Conservation (phyloP, 495 filamentous ascomycete species). For the Aspergillus conjunctus region DNA sequence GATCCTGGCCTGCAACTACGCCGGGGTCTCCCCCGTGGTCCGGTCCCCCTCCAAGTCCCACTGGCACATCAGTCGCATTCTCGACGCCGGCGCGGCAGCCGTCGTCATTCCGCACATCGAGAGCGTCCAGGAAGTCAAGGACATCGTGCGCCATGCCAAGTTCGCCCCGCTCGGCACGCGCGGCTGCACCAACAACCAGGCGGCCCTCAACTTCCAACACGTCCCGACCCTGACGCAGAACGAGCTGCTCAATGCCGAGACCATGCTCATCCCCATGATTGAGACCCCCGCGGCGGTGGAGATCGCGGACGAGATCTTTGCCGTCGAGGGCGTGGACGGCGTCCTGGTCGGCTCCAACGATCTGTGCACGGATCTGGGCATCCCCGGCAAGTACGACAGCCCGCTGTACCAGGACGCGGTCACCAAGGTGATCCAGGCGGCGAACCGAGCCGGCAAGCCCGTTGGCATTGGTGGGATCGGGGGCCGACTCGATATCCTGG, state of each 20-base stretch:
- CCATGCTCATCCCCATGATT: conserved; percentile 39
- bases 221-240: conserved; percentile 31
- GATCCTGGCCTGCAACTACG: conserved; percentile 33
- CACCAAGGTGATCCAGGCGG: conserved; percentile 30
- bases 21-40: conserved; percentile 33
- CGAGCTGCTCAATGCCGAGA: conserved; percentile 28
- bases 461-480: conserved; percentile 37
- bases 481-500: conserved; percentile 30
- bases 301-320: conserved; percentile 32
- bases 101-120: conserved; percentile 38
- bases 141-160: conserved; percentile 33
- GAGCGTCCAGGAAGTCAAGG: conserved; percentile 30
- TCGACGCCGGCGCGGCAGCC: conserved; percentile 34
- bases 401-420: conserved; percentile 24
- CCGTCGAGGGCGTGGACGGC: conserved; percentile 33
- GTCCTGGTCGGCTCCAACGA: conserved; percentile 40
- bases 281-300: conserved; percentile 35
- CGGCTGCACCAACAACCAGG: conserved; percentile 29
- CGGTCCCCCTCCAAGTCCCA: conserved; percentile 36
- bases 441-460: conserved; percentile 29
- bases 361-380: conserved; percentile 31
- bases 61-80: conserved; percentile 35
- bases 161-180: conserved; percentile 32
- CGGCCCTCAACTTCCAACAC: conserved; percentile 28
- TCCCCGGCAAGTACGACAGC: conserved; percentile 35